phyloP scores from a whole-genome alignment of 345 rosid genomes.

The Populus deltoides region DNA sequence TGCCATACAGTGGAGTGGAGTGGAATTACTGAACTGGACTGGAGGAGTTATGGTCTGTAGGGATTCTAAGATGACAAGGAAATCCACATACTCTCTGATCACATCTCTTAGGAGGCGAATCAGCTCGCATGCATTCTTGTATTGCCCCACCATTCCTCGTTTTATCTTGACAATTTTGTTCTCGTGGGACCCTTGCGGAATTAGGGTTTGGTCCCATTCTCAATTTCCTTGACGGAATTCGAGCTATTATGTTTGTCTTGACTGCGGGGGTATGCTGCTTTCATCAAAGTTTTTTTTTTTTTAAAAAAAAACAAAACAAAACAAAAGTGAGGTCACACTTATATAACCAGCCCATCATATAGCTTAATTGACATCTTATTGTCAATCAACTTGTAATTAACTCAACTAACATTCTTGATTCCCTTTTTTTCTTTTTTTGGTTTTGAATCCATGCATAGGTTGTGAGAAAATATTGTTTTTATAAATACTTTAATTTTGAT shows the following conservation, averaged over 20 bases:
- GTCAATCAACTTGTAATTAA: not conserved
- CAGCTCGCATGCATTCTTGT: slow-evolving; percentile 2
- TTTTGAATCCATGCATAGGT: no score
- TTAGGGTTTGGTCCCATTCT: slow-evolving; percentile 14
- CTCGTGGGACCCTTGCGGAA: not conserved
- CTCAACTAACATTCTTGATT: not conserved
- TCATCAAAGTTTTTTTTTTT: no score
- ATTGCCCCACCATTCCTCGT: slow-evolving; percentile 16
- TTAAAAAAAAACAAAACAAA: no score
- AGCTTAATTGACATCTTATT: not conserved
- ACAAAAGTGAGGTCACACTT: no score
- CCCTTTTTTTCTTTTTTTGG: no score
- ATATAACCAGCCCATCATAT: no score
- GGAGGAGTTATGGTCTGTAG: not conserved
- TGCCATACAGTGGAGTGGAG: not conserved
- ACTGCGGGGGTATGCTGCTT: no score
- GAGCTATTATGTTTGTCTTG: not conserved
- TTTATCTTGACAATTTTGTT: not conserved
- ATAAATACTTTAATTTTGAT: no score
- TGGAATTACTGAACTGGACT: not conserved
- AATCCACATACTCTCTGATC: not conserved
- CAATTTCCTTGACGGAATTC: not conserved
- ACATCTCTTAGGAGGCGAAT: not conserved
- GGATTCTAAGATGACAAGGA: slow-evolving; percentile 10
- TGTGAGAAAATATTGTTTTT: no score